phyloP scores from a whole-genome alignment of 2,329 filamentous ascomycete species.

The Phoma sp. region DNA sequence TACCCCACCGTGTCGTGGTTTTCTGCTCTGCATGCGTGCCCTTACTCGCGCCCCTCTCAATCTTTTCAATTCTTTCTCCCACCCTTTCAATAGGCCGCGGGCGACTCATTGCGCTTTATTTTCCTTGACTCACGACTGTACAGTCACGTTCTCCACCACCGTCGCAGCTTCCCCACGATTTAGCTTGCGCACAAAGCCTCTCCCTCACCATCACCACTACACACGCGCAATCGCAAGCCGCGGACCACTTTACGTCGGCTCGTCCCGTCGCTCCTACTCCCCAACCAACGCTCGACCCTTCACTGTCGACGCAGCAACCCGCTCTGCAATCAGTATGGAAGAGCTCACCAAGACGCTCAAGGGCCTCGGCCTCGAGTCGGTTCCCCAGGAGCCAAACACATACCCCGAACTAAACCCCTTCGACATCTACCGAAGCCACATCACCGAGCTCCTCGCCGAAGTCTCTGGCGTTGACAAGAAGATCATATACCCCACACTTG shows the following conservation, averaged over 20 bases:
- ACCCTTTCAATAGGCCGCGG: conserved; percentile 38
- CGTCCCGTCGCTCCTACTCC: conserved; percentile 18
- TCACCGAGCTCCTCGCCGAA: conserved; percentile 70
- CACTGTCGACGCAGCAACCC: conserved; percentile 34
- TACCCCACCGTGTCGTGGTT: conserved; percentile 27
- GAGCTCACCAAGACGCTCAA: conserved; percentile 46
- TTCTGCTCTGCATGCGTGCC: conserved; percentile 22
- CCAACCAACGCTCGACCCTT: conserved; percentile 27
- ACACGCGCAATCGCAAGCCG: not conserved
- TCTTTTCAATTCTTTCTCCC: conserved; percentile 35
- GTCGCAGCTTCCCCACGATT: conserved; percentile 15
- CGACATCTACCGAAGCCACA: conserved; percentile 79
- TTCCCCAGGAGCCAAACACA: conserved; percentile 49
- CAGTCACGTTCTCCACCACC: conserved; percentile 18
- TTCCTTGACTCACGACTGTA: conserved; percentile 37
- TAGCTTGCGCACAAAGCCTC: conserved; percentile 15
- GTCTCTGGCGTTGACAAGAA: conserved; percentile 73
- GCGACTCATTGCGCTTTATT: conserved; percentile 38
- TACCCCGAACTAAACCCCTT: conserved; percentile 75
- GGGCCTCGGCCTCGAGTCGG: conserved; percentile 45
- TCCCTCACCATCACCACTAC: conserved; percentile 8
- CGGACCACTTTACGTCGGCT: not conserved
- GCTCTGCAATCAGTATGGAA: conserved; percentile 38
- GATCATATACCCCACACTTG: conserved; percentile 75
- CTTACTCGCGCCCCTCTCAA: conserved; percentile 18